A percentile compares a stretch with the other conserved stretches of the same genome.
These are phyloP conservation scores for Cytospora piceicola DNA, from an alignment of 2,329 filamentous ascomycete genomes.

Conservation along the genomic window DNA sequence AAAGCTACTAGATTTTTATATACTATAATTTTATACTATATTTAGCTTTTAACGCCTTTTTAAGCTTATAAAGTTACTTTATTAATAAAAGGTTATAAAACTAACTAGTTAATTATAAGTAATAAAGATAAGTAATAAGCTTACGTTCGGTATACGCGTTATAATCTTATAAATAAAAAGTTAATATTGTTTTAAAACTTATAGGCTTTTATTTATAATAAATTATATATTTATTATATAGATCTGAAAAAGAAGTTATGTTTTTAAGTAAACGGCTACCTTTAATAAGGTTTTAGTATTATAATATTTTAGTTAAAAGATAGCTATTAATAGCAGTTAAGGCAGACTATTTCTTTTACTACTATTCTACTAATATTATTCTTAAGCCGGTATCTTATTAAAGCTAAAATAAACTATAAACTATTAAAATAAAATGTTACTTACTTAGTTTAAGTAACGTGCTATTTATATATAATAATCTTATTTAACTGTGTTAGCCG, in stretches of 20 bases:
- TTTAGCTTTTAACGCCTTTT: not conserved
- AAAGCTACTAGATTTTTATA: not conserved
- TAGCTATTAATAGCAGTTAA: not conserved
- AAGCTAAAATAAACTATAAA: constrained; percentile 7
- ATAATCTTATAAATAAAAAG: not conserved
- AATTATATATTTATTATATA: not conserved
- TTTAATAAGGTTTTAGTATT: constrained; percentile 4
- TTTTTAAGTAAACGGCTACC: not conserved
- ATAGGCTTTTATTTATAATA: not conserved
- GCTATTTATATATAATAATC: constrained; percentile 3
- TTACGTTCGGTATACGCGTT: not conserved
- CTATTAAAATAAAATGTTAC: not conserved
- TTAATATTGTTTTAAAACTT: not conserved
- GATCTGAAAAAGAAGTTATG: not conserved
- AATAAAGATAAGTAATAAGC: not conserved
- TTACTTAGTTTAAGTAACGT: not conserved
- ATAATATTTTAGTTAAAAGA: constrained; percentile 11
- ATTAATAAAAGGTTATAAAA: not conserved
- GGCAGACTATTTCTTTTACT: not conserved
- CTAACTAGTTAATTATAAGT: too few relatives aligned
- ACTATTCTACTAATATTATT: constrained; percentile 6
- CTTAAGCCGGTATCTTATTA: constrained; percentile 5
- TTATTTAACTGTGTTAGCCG: not conserved
- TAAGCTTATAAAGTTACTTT: not conserved
- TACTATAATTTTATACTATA: constrained; percentile 9